Evolutionary conservation across 345 rosid genomes (phyloP).

Genomic region (Trapa incisa): DNA sequence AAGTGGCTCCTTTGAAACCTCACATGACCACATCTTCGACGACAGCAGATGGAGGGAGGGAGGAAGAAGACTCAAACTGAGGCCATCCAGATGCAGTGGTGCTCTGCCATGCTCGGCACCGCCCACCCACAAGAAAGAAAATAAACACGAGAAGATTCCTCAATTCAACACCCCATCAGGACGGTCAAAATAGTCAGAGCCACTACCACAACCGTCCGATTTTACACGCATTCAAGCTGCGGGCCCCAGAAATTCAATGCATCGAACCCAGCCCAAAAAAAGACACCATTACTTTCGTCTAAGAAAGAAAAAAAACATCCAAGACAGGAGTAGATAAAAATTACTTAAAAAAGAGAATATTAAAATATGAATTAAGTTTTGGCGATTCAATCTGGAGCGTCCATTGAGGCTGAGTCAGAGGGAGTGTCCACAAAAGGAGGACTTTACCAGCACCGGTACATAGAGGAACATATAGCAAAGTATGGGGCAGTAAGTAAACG

Average conservation of each 20-base stretch:
- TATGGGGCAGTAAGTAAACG: neutral
- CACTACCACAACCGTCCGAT: neutral
- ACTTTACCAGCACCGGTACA: neutral
- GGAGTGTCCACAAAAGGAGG: neutral
- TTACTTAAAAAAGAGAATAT: neutral
- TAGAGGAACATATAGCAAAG: neutral
- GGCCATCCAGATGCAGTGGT: neutral
- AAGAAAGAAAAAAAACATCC: neutral
- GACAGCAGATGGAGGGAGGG: neutral
- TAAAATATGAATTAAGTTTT: too few relatives aligned
- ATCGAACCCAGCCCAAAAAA: neutral
- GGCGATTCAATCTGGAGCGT: neutral
- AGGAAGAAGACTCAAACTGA: neutral
- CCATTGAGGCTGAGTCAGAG: neutral
- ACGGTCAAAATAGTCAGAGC: neutral
- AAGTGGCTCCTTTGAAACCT: neutral
- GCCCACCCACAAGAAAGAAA: neutral
- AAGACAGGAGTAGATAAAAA: neutral
- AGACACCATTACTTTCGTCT: neutral
- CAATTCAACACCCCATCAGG: neutral
- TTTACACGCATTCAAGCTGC: neutral
- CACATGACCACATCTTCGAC: neutral
- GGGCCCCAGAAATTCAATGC: neutral
- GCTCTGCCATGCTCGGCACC: neutral
- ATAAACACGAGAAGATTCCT: neutral